Conservation (phyloP, 2,329 filamentous ascomycete species). For the Phialocephala subalpina region DNA sequence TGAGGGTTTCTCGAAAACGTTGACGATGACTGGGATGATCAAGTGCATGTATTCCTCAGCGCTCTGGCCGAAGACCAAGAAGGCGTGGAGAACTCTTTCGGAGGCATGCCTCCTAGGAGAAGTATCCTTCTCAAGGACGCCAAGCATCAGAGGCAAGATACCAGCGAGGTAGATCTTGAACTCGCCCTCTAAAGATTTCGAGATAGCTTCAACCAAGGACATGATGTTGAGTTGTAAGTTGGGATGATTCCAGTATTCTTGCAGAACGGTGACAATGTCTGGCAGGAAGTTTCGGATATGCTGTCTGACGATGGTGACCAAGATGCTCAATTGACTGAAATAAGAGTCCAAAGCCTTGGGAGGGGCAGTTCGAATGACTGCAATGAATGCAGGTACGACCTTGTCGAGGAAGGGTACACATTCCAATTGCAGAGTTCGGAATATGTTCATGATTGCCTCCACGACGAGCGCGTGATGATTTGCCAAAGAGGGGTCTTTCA, state of each 20-base stretch:
- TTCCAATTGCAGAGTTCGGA: slow-evolving; percentile 93
- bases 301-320: slow-evolving; percentile 95
- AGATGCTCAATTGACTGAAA: slow-evolving; percentile 92
- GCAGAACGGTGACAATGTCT: slow-evolving; percentile 84
- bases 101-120: slow-evolving; percentile 81
- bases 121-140: slow-evolving; percentile 86
- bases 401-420: slow-evolving; percentile 94
- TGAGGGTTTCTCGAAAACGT: slow-evolving; percentile 88
- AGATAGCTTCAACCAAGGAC: slow-evolving; percentile 91
- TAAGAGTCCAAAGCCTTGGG: slow-evolving; percentile 87
- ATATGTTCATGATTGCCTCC: slow-evolving; percentile 98
- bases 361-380: slow-evolving; percentile 85
- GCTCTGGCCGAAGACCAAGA: slow-evolving; percentile 94
- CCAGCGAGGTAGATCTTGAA: slow-evolving; percentile 96
- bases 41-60: slow-evolving; percentile 99
- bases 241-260: slow-evolving; percentile 87
- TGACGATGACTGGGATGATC: slow-evolving; percentile 94
- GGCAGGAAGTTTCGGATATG: slow-evolving; percentile 93
- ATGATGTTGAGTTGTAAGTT: slow-evolving; percentile 91
- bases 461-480: slow-evolving; percentile 95
- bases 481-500: slow-evolving; percentile 88
- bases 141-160: slow-evolving; percentile 91
- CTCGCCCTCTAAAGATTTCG: slow-evolving; percentile 91
- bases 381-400: slow-evolving; percentile 92
- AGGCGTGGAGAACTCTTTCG: slow-evolving; percentile 91